Evolutionary conservation across 176 grass and related monocot species (phyloP), one percentile per base, ranked within the genome.

Genomic region (Carex littledalei): DNA sequence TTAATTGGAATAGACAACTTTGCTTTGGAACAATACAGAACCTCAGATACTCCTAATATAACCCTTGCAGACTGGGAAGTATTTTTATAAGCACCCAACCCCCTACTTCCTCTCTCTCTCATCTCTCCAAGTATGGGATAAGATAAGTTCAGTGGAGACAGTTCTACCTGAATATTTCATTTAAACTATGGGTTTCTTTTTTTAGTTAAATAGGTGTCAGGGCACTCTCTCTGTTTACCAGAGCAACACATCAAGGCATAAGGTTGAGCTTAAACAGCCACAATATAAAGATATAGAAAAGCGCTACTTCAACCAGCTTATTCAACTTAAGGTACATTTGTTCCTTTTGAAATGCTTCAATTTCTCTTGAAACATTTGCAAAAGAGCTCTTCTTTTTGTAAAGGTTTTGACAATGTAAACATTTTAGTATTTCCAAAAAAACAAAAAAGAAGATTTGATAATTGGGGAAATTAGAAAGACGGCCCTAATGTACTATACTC

Each of bases 241-340:
- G 84, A 97, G 87, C 88, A 97, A 97, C 80, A 93, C 94, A 87
- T 93, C 91, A 86, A 94, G 89, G 81, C 81, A 97, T 83, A 97
- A 94, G 54, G 79, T 94, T 84, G 92, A 97, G 71, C 92, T 97
- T 84, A 97, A 97, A 86, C 95, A 94, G 67, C 79, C 87, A 62
- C 95, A 97, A 67, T 97, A 97, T 81, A 97, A 97, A 67, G 95
- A 94, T 67, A 94, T 97, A 3, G 95, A 97, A 74, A 91, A 89
- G 68, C 80, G 92, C 81, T 92, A 97, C 67, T 86, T 88, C 86
- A 97, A 91, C 66, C 95, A 97, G 89, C 86, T 97, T 86, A 90
- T 97, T 78, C 95, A 97, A 89, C 95, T 97, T 79, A 97, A 97
- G 95, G 95, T 94, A 91, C 52, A 84, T 83, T 45, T 6, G 77